Base-by-base conservation (phyloP, 495 filamentous ascomycete species). In the Penicillium manginii region DNA sequence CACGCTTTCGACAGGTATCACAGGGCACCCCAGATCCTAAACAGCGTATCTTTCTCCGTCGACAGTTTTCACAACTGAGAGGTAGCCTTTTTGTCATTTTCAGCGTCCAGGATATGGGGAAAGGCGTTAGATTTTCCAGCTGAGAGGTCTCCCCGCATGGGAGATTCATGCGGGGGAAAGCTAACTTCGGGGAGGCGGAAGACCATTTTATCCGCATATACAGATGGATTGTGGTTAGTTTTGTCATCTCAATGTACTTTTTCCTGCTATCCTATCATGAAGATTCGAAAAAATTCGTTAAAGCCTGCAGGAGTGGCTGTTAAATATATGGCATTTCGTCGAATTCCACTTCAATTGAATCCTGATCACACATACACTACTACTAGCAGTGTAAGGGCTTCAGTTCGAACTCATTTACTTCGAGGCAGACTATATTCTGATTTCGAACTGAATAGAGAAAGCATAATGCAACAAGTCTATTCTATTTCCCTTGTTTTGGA, bases 391-490 rank as follows among this genome's bases (percentile, higher is more conserved):
- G n/a, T 8, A 8, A 29, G 26, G 26, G 26, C 26, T 4, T 29
- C 26, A 1, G 9, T 29, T 29, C 26, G 2, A 29, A 29, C 6
- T 29, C 9, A 8, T 29, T 29, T 29, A 29, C 26, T 29, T 29
- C 3, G 26, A 29, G 26, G 9, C 26, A 29, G 26, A 8, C 26
- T 29, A 5, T 4, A 29, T 29, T 29, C 5, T 8, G 6, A 29
- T 29, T 29, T 29, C 26, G 9, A 29, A 0, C 26, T 29, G 26
- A 8, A 29, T 8, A 55, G 46, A 57, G 40, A 61, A 59, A 50
- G 45, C 22, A 58, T 52, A 22, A 69, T 67, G 67, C 59, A 64
- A 67, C 59, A 61, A 50, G 58, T 70, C 62, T 70, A 70, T 66
- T 69, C 58, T 63, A 69, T 61, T 50, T 56, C 23, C 59, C 53